These are phyloP conservation scores for Aureobasidium sp. DNA, from an alignment of 2,329 filamentous ascomycete species.

Conservation along the genomic window DNA sequence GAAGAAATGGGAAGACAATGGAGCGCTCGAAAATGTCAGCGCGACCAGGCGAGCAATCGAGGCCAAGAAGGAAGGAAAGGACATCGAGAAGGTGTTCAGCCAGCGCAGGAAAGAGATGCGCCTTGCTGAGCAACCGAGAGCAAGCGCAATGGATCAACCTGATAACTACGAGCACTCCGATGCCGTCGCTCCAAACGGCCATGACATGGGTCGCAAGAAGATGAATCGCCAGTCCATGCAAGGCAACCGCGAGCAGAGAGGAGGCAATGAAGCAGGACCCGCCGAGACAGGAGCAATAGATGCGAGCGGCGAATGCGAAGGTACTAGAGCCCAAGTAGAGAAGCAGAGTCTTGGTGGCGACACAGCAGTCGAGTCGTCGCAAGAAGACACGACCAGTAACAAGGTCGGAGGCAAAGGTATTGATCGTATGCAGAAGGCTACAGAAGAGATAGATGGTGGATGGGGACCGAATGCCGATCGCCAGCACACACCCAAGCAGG, in stretches of 20 bases:
- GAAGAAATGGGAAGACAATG: conserved; percentile 23
- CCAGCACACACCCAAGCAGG: background rate
- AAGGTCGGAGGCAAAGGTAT: background rate
- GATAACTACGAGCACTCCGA: background rate
- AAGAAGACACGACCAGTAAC: background rate
- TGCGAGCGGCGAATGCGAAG: background rate
- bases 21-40: conserved; percentile 26
- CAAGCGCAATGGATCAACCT: conserved; percentile 21
- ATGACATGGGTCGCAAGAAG: background rate
- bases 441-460: background rate
- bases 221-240: background rate
- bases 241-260: background rate
- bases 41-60: conserved; percentile 22
- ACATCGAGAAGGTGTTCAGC: conserved; percentile 23
- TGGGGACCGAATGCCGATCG: background rate
- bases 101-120: conserved; percentile 20
- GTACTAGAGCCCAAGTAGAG: background rate
- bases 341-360: background rate
- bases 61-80: conserved; percentile 19
- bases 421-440: background rate
- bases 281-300: background rate
- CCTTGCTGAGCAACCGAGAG: conserved; percentile 21
- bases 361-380: background rate
- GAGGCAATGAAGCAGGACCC: conserved; percentile 1
- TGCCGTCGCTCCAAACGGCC: conserved; percentile 7